Evolutionary conservation across 2,329 filamentous ascomycete species (phyloP).

Genomic region (Geosmithia putterillii): DNA sequence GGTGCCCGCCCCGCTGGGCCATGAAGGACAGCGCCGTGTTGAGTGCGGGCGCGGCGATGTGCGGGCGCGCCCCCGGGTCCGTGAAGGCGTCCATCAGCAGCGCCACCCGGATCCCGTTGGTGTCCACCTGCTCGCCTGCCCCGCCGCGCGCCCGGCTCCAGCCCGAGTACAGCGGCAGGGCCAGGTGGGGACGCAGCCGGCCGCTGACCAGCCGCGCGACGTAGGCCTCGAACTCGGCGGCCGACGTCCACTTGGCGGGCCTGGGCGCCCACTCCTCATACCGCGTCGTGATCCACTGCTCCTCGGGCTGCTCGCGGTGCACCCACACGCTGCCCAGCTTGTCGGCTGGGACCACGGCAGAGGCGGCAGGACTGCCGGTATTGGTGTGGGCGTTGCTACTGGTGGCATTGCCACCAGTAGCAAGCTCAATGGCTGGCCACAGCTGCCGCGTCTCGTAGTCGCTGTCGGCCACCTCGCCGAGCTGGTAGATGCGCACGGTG

Average conservation of each 20-base stretch:
- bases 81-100: constrained; percentile 26
- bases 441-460: constrained; percentile 21
- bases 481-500: constrained; percentile 19
- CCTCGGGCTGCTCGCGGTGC: background rate
- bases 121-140: constrained; percentile 10
- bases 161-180: constrained; percentile 10
- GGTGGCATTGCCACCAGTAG: constrained; percentile 10
- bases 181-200: constrained; percentile 18
- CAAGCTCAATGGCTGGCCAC: constrained; percentile 19
- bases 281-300: constrained; percentile 11
- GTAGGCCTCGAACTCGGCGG: constrained; percentile 25
- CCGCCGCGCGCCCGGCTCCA: background rate
- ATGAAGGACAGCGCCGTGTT: constrained; percentile 32
- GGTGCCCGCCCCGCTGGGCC: constrained; percentile 18
- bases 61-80: constrained; percentile 17
- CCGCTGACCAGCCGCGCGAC: constrained; percentile 26
- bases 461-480: constrained; percentile 20
- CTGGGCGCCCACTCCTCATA: constrained; percentile 23
- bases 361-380: no score
- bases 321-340: background rate
- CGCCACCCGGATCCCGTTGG: constrained; percentile 22
- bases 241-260: constrained; percentile 26
- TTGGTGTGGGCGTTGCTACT: no score
- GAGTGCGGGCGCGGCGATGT: constrained; percentile 24
- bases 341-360: background rate